These are phyloP conservation scores for Hypoxylon rickii DNA, from an alignment of 495 filamentous ascomycete genomes.

Conservation along the genomic window DNA sequence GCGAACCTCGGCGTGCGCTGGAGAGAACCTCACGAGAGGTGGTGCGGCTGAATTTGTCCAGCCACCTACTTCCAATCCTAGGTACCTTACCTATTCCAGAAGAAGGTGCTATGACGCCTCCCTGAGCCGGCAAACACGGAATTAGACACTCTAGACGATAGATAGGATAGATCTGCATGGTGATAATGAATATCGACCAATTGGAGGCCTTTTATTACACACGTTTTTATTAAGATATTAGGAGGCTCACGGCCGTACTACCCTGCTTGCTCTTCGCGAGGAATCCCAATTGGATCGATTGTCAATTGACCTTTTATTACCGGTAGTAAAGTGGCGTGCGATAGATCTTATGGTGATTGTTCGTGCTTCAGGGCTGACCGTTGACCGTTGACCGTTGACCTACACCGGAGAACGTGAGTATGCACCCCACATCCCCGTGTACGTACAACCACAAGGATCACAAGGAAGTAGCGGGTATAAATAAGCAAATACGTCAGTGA, in stretches of 20 bases:
- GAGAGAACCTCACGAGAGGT: conserved; percentile 79
- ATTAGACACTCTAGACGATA: neutral
- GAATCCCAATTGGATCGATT: conserved; percentile 14
- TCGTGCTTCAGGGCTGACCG: neutral
- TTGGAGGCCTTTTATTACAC: conserved; percentile 15
- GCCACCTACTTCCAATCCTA: neutral
- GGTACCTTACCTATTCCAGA: neutral
- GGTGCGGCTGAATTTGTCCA: conserved; percentile 60
- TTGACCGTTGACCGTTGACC: neutral
- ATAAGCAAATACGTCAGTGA: conserved; percentile 9
- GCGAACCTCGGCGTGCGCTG: conserved; percentile 84
- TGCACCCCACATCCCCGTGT: conserved; percentile 22
- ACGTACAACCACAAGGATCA: conserved; percentile 13
- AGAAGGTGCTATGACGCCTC: neutral
- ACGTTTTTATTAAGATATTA: conserved; percentile 19
- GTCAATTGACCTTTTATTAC: conserved; percentile 25
- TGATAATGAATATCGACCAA: conserved; percentile 20
- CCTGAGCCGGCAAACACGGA: conserved; percentile 5
- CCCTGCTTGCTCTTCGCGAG: conserved; percentile 1
- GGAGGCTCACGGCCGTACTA: conserved; percentile 17
- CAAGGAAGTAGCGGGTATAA: too few relatives aligned
- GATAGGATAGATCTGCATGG: conserved; percentile 23
- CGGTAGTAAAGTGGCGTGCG: too few relatives aligned
- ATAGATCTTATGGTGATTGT: too few relatives aligned
- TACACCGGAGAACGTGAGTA: neutral